Evolutionary conservation across 2,329 filamentous ascomycete genomes (phyloP).

Genomic region (Cryphonectria parasitica): DNA sequence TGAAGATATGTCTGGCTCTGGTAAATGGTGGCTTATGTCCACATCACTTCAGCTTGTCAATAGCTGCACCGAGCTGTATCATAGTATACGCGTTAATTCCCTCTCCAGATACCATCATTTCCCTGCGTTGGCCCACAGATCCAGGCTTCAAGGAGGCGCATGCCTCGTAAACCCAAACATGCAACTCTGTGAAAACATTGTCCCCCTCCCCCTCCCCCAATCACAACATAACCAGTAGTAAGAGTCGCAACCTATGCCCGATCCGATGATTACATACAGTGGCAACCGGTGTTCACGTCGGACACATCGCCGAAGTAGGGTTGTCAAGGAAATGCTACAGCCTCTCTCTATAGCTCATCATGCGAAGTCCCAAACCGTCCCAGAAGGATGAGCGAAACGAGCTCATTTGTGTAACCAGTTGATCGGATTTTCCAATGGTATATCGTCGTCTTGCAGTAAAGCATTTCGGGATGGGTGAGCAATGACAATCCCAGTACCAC

Average conservation of each 20-base stretch:
- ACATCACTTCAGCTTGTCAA: not conserved
- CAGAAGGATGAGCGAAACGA: not conserved
- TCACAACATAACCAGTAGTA: not conserved
- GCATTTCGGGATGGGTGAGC: too few relatives aligned
- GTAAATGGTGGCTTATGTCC: not conserved
- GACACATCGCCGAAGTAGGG: not conserved
- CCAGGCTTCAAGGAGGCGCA: not conserved
- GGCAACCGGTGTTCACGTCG: not conserved
- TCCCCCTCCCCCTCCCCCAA: not conserved
- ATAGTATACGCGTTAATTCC: not conserved
- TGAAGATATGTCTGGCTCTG: not conserved
- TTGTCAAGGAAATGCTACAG: not conserved
- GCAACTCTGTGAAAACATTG: not conserved
- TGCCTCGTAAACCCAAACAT: not conserved
- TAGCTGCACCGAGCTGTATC: not conserved
- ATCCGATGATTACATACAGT: not conserved
- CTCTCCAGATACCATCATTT: not conserved
- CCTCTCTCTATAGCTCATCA: not conserved
- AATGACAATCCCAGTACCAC: too few relatives aligned
- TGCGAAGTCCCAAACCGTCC: not conserved
- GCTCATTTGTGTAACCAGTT: not conserved
- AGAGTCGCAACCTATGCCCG: not conserved
- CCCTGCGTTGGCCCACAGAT: not conserved
- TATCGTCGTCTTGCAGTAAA: too few relatives aligned
- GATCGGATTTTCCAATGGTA: not conserved